phyloP scores from a whole-genome alignment of 495 filamentous ascomycete species.

The Bacidia rubella region DNA sequence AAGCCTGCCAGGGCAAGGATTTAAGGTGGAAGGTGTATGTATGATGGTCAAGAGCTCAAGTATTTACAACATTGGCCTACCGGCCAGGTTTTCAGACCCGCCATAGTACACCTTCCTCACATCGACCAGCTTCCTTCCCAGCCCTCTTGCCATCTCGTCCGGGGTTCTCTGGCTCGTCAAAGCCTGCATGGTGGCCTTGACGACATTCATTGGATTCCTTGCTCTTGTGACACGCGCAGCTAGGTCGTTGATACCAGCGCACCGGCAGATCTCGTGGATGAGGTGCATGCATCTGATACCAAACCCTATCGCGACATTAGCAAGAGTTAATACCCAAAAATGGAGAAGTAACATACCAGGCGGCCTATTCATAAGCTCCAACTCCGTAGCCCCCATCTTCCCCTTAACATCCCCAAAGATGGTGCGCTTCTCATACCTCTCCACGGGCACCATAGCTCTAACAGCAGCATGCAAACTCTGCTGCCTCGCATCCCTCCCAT shows the following conservation, averaged over 20 bases:
- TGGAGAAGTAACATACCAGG: constrained; percentile 53
- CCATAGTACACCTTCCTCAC: constrained; percentile 95
- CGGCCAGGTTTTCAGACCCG: constrained; percentile 28
- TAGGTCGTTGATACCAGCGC: constrained; percentile 73
- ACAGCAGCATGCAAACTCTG: constrained; percentile 68
- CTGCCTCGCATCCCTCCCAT: constrained; percentile 43
- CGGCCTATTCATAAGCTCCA: constrained; percentile 66
- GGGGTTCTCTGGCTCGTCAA: constrained; percentile 71
- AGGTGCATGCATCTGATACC: constrained; percentile 79
- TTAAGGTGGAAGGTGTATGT: not conserved
- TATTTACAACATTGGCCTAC: not conserved
- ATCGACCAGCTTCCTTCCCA: constrained; percentile 91
- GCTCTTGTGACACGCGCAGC: constrained; percentile 63
- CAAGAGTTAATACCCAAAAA: not conserved
- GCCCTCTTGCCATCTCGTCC: constrained; percentile 70
- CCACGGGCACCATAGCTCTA: constrained; percentile 73
- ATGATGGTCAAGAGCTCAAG: not conserved
- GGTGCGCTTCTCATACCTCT: constrained; percentile 78
- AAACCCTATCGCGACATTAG: constrained; percentile 47
- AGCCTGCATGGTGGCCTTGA: constrained; percentile 78
- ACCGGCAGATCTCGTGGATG: constrained; percentile 83
- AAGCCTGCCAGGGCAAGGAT: too few relatives aligned
- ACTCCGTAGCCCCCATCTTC: constrained; percentile 73
- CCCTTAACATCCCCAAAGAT: constrained; percentile 73
- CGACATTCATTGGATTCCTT: constrained; percentile 89